Evolutionary conservation across 805 yeast genomes (phyloP), one percentile per base, ranked within the genome.

Genomic region (Ogataea philodendri): DNA sequence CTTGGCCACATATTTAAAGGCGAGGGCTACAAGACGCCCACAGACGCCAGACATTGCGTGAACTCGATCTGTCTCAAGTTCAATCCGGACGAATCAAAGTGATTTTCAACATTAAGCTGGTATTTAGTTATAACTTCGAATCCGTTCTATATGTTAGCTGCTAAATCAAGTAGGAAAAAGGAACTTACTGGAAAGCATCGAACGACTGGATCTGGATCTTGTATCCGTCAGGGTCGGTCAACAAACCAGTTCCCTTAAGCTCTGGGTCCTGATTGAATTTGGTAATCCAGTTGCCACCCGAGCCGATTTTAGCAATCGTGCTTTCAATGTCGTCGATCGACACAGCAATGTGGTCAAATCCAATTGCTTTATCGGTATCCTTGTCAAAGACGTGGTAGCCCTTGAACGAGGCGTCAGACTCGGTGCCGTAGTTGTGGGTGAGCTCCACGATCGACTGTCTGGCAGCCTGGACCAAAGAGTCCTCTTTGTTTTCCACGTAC

Each of bases 371-470:
- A 7, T 43, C 46, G 11, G 77, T 77, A 29, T 58, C 57, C 22
- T 52, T 42, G 60, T 88, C 87, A 41, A 96, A 96, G 45, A 76
- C 78, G 62, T 88, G 95, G 62, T 90, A 93, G 16, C 72, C 72
- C 33, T 70, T 64, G 65, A 87, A 85, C 4, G 72, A 69, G 11
- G 72, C 70, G 44, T 90, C 96, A 14, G 65, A 54, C 58, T 93
- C 98, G 15, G 97, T 86, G 15, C 97, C 98, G 81, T 87, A 90
- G 66, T 93, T 93, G 66, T 87, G 90, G 30, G 97, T 90, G 56
- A 93, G 70, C 64, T 93, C 98, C 37, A 93, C 60, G 9, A 93
- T 63, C 14, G 90, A 81, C 57, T 85, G 87, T 42, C 78, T 65
- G 33, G 48, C 33, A 5, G 71, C 59, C 47, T 67, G 72, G 3